These are phyloP conservation scores for Auricularia auricula-judae DNA, from an alignment of 768 basidiomycete species.

Conservation along the genomic window DNA sequence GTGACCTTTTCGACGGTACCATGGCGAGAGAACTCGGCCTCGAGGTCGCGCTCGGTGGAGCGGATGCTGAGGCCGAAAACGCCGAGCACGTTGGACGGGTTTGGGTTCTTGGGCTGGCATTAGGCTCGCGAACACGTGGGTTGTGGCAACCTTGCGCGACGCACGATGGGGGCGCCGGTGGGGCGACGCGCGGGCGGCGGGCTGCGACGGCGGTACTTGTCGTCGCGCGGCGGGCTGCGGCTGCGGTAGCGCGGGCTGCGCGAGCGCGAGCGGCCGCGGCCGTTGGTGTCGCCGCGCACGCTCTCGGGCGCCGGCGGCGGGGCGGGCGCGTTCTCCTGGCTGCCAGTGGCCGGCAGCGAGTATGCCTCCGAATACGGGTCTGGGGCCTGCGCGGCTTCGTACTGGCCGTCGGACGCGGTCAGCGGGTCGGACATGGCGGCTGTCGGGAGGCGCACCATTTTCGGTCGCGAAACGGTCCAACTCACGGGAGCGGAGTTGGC, in stretches of 20 bases:
- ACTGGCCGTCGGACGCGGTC: constrained; percentile 26
- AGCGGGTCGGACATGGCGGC: background rate
- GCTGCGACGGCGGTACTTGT: constrained; percentile 39
- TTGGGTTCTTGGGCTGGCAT: constrained; percentile 53
- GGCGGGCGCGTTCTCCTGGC: constrained; percentile 14
- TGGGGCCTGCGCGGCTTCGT: constrained; percentile 44
- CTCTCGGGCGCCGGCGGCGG: constrained; percentile 36
- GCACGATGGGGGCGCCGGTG: constrained; percentile 61
- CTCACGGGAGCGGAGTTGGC: no score
- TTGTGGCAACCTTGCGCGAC: constrained; percentile 20
- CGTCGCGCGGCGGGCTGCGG: constrained; percentile 24
- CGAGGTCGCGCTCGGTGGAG: constrained; percentile 85
- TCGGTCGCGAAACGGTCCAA: background rate
- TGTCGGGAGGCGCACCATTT: background rate
- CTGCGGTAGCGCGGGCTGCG: constrained; percentile 58
- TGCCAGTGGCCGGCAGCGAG: constrained; percentile 37
- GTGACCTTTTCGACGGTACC: constrained; percentile 91
- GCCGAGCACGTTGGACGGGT: constrained; percentile 81
- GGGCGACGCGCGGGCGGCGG: constrained; percentile 51
- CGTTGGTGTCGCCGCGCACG: constrained; percentile 13
- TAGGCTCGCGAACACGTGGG: constrained; percentile 2
- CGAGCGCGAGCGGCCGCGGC: constrained; percentile 53
- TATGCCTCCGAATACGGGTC: constrained; percentile 82
- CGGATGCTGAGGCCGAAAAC: constrained; percentile 98
- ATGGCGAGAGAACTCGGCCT: constrained; percentile 84